A percentile compares a stretch with the other conserved stretches of the same genome.
Conservation (phyloP, 805 yeast genomes). For the Lipomyces anomalus region DNA sequence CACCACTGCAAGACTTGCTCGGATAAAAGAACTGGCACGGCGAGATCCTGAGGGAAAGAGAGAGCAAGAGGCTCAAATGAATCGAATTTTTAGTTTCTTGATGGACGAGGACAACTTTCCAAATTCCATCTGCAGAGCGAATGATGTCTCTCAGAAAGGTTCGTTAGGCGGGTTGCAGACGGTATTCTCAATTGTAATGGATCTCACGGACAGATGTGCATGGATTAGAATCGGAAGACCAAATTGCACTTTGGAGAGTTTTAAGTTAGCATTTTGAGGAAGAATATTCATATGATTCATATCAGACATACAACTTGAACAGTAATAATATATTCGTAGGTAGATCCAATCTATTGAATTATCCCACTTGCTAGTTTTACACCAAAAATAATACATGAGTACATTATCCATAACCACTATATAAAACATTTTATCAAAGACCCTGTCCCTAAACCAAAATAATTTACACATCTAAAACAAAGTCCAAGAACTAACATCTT, state of each 20-base stretch:
- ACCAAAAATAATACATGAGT: too few species aligned
- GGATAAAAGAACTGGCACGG: conserved; percentile 11
- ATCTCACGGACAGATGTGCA: conserved; percentile 23
- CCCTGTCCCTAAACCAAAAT: background rate
- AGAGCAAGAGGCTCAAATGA: conserved; percentile 6
- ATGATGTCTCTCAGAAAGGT: conserved; percentile 16
- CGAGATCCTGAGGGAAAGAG: background rate
- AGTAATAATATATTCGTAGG: too few species aligned
- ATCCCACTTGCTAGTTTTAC: too few species aligned
- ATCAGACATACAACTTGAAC: too few species aligned
- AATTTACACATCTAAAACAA: background rate
- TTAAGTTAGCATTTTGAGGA: conserved; percentile 9
- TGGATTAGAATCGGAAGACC: conserved; percentile 28
- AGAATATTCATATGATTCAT: too few species aligned
- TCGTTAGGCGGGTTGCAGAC: conserved; percentile 25
- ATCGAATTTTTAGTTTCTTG: conserved; percentile 20
- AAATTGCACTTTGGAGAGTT: conserved; percentile 16
- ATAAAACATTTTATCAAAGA: too few species aligned
- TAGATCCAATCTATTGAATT: too few species aligned
- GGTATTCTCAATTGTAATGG: conserved; percentile 30
- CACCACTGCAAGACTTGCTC: conserved; percentile 13
- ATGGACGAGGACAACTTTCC: conserved; percentile 27
- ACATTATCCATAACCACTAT: too few species aligned
- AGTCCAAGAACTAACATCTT: background rate
- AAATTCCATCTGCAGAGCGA: conserved; percentile 28